Conservation (phyloP, 139 green algal species). For the Tetraselmis striata region DNA sequence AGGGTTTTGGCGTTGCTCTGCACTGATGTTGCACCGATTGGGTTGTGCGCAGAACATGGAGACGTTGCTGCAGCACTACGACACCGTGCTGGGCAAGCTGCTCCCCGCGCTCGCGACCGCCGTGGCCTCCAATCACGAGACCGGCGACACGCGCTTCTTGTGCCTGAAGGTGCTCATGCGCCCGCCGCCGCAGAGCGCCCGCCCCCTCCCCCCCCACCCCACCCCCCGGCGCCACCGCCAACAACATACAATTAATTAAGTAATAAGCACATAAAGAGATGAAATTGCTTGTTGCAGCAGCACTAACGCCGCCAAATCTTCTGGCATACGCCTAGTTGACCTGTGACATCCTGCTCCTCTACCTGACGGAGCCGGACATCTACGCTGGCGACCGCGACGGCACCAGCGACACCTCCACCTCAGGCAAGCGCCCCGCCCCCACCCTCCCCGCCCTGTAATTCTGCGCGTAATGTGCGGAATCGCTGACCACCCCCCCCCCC, state of each 20-base stretch:
- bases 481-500: too few relatives aligned
- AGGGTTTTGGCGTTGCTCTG: too few relatives aligned
- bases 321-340: too few relatives aligned
- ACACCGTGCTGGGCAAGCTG: constrained; percentile 40
- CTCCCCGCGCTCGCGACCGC: constrained; percentile 64
- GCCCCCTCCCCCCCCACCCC: neutral
- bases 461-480: too few relatives aligned
- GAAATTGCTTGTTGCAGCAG: too few relatives aligned
- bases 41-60: constrained; percentile 34
- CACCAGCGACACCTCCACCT: neutral
- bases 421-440: too few relatives aligned
- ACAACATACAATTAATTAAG: too few relatives aligned
- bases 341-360: neutral
- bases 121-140: constrained; percentile 28
- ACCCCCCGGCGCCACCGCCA: too few relatives aligned
- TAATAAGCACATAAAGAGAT: too few relatives aligned
- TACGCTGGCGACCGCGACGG: constrained; percentile 12
- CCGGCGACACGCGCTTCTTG: constrained; percentile 70
- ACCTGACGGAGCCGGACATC: constrained; percentile 33
- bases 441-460: too few relatives aligned
- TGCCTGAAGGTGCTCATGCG: constrained; percentile 69
- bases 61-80: constrained; percentile 49
- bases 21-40: too few relatives aligned
- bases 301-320: too few relatives aligned
- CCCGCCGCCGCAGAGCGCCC: constrained; percentile 28